phyloP scores from a whole-genome alignment of 257 asterid species.

The Galeopsis tetrahit region DNA sequence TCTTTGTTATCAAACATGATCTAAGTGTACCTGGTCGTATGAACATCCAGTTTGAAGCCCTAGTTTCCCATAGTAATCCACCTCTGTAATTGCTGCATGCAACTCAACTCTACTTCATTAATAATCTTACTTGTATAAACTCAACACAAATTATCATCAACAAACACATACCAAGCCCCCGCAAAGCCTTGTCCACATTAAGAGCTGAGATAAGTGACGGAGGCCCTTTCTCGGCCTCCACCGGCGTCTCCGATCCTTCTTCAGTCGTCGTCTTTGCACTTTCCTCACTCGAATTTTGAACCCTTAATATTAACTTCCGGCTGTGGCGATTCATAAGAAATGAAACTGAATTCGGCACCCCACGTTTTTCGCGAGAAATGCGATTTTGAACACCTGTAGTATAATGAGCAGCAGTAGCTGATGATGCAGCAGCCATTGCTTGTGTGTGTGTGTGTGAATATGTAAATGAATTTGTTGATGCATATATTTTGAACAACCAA shows the following conservation, averaged over 20 bases:
- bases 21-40: conserved; percentile 55
- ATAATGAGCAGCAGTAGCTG: conserved; percentile 39
- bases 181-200: conserved; percentile 78
- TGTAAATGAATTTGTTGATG: neutral
- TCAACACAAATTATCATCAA: too few species aligned
- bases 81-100: conserved; percentile 94
- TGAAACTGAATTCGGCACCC: neutral
- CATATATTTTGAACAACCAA: neutral
- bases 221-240: conserved; percentile 49
- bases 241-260: conserved; percentile 37
- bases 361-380: conserved; percentile 12
- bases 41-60: conserved; percentile 67
- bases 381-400: conserved; percentile 31
- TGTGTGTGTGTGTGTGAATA: neutral
- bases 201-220: conserved; percentile 76
- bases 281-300: conserved; percentile 44
- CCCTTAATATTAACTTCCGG: conserved; percentile 4
- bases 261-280: conserved; percentile 34
- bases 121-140: neutral
- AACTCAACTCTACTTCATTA: conserved; percentile 37
- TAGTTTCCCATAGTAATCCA: conserved; percentile 73
- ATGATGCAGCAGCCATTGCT: conserved; percentile 45
- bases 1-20: too few species aligned
- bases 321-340: neutral
- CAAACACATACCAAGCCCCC: conserved; percentile 61